Conservation (phyloP, 2,329 filamentous ascomycete species). For the Helotiales sp. region DNA sequence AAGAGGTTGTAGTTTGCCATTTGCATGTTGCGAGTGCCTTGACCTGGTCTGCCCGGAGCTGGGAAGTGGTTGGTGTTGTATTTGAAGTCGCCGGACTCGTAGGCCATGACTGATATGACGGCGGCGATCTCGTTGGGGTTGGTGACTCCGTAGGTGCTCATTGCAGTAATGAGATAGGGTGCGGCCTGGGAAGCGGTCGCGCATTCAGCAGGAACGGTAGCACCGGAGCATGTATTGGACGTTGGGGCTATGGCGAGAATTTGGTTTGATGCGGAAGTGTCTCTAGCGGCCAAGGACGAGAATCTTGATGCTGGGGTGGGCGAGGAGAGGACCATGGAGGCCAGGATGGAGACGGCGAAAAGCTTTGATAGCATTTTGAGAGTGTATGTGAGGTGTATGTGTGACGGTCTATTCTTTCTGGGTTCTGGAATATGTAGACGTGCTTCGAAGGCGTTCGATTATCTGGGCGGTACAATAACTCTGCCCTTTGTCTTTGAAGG, state of each 20-base stretch:
- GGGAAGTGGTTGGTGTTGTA: constrained; percentile 62
- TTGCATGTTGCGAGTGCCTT: constrained; percentile 68
- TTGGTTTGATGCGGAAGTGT: constrained; percentile 15
- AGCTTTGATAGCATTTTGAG: constrained; percentile 5
- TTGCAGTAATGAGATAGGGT: constrained; percentile 49
- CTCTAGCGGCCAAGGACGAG: constrained; percentile 6
- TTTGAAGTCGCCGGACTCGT: constrained; percentile 61
- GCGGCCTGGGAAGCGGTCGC: constrained; percentile 51
- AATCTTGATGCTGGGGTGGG: background rate
- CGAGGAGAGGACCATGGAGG: constrained; percentile 2
- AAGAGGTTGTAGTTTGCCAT: constrained; percentile 51
- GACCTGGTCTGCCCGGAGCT: constrained; percentile 47
- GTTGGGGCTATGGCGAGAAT: constrained; percentile 46
- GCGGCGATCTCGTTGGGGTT: constrained; percentile 57
- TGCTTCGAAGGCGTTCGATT: background rate
- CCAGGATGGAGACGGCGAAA: constrained; percentile 6
- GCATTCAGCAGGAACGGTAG: constrained; percentile 50
- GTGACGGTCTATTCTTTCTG: background rate
- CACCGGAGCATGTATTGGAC: constrained; percentile 46
- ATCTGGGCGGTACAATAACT: background rate
- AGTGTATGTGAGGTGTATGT: background rate
- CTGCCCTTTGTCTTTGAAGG: background rate
- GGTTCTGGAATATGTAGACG: background rate
- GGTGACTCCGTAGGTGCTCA: constrained; percentile 53
- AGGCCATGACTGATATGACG: constrained; percentile 59